Evolutionary conservation across 1,284 basidiomycete species (phyloP), one percentile per base, ranked within the genome.

Genomic region (Athelia psychrophila): DNA sequence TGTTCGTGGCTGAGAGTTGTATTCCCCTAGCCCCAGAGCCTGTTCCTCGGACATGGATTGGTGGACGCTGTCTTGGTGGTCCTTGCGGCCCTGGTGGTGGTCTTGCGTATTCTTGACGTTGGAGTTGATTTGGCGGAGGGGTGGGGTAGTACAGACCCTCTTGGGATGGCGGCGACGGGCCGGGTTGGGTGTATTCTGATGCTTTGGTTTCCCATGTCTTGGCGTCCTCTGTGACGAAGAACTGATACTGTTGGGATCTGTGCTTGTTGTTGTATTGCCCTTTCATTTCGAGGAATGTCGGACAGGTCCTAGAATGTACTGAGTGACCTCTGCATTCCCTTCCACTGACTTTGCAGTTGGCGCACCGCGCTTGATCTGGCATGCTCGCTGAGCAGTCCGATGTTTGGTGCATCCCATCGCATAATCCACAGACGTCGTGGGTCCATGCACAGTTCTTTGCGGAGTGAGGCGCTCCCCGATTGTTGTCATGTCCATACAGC

Each of bases 371-470:
- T n/a, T 19, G 3, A 10, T 12, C 32, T 19, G 20, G 19, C n/a
- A n/a, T 18, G 3, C 22, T 6, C 5, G 27, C 27, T 30, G 6
- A 6, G 27, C 51, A 53, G 8, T 44, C 48, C 9, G 16, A 12
- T 19, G 51, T 44, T 19, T 18, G 20, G 27, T 53, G 48, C 16
- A 36, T 40, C n/a, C 18, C 35, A 20, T 23, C 51, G 18, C 47
- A 52, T 20, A 19, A 22, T 2, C 36, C 48, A 33, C 51, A 50
- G 2, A 45, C 47, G 23, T 40, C 48, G 22, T 50, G 48, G 3
- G 23, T 32, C 20, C 16, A 18, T 18, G 33, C 9, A 48, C 51
- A 53, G 3, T 40, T 19, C 10, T 35, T 38, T n/a, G 48, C 27
- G 27, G 13, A 30, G 27, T 30, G 27, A 6, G 27, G 27, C 27